Conservation (phyloP, 495 filamentous ascomycete species). For the Annulohypoxylon nitens region DNA sequence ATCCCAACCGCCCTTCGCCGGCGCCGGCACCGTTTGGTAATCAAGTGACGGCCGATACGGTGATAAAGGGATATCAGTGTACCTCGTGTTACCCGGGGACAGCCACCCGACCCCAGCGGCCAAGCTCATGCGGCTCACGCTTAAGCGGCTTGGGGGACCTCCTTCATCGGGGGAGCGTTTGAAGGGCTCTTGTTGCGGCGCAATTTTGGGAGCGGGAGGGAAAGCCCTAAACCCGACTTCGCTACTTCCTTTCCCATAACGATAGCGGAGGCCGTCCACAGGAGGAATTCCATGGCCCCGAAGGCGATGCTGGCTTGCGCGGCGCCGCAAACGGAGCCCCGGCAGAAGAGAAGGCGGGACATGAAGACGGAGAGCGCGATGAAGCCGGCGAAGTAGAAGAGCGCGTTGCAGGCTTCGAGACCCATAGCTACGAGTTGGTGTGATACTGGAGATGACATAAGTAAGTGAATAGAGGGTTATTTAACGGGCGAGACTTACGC, state of each 20-base stretch:
- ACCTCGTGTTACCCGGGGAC: constrained; percentile 32
- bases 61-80: constrained; percentile 49
- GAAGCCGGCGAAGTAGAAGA: constrained; percentile 88
- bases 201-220: constrained; percentile 8
- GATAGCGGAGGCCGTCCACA: constrained; percentile 59
- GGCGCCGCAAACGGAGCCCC: constrained; percentile 62
- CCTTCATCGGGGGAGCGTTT: constrained; percentile 49
- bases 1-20: constrained; percentile 34
- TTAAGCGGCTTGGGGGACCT: constrained; percentile 46
- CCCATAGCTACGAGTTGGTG: constrained; percentile 71
- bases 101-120: background rate
- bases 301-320: constrained; percentile 64
- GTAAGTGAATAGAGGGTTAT: constrained; percentile 26
- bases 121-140: constrained; percentile 2
- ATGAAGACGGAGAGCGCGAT: constrained; percentile 77
- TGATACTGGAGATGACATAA: constrained; percentile 54
- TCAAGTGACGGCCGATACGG: constrained; percentile 45
- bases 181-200: constrained; percentile 41
- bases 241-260: constrained; percentile 54
- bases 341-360: constrained; percentile 65
- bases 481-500: constrained; percentile 48
- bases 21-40: constrained; percentile 30
- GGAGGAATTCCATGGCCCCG: constrained; percentile 56
- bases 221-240: constrained; percentile 48
- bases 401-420: constrained; percentile 73